phyloP scores from a whole-genome alignment of 768 basidiomycete genomes.

The Fistulinella prunicolor region DNA sequence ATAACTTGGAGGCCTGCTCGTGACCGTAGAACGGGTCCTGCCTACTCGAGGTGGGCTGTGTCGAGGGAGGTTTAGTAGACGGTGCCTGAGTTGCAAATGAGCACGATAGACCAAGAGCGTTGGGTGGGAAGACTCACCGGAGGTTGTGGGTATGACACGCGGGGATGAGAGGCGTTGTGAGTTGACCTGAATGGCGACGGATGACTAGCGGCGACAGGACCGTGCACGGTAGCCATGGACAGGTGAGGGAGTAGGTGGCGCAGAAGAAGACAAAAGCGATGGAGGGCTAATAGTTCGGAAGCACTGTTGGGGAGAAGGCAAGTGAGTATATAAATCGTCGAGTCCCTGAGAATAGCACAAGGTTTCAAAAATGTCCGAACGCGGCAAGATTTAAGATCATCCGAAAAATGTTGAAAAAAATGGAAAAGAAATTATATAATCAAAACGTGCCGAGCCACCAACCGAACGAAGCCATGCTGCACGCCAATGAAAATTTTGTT shows the following conservation, averaged over 20 bases:
- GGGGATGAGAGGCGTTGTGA: slow-evolving; percentile 28
- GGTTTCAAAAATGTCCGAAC: slow-evolving; percentile 15
- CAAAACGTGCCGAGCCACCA: slow-evolving; percentile 26
- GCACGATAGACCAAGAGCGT: background rate
- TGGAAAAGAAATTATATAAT: slow-evolving; percentile 16
- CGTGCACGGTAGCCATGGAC: slow-evolving; percentile 33
- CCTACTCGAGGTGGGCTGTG: slow-evolving; percentile 25
- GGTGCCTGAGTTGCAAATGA: slow-evolving; percentile 17
- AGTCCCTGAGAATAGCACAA: slow-evolving; percentile 19
- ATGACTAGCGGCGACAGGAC: slow-evolving; percentile 26
- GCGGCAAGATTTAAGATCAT: slow-evolving; percentile 11
- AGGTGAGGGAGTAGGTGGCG: slow-evolving; percentile 19
- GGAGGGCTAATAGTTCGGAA: slow-evolving; percentile 18
- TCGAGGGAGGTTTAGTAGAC: slow-evolving; percentile 28
- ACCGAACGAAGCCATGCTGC: slow-evolving; percentile 22
- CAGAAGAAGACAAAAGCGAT: slow-evolving; percentile 1
- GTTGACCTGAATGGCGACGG: slow-evolving; percentile 28
- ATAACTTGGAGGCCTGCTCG: slow-evolving; percentile 64
- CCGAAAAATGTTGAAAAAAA: slow-evolving; percentile 2
- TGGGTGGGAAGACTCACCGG: slow-evolving; percentile 15
- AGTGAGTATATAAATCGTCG: slow-evolving; percentile 24
- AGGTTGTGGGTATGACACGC: slow-evolving; percentile 28
- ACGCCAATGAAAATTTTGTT: slow-evolving; percentile 15
- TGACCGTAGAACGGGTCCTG: slow-evolving; percentile 52
- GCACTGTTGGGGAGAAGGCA: slow-evolving; percentile 6